Evolutionary conservation across 768 basidiomycete genomes (phyloP).

Genomic region (Omphalotus guepiniiformis): DNA sequence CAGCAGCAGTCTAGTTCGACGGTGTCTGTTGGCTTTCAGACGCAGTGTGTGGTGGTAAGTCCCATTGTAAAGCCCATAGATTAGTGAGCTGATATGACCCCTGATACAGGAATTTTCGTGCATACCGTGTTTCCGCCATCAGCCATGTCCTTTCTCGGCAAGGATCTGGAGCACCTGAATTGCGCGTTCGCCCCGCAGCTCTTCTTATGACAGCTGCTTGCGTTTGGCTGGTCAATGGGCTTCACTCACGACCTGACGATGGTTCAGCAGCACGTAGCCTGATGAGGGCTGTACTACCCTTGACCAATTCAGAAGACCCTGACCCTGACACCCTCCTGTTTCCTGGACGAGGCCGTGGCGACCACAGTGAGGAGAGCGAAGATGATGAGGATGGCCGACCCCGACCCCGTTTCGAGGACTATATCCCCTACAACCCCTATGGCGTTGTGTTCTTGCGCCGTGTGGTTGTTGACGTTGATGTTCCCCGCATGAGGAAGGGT

Average conservation of each 20-base stretch:
- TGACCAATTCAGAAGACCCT: conserved; percentile 15
- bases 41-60: conserved; percentile 16
- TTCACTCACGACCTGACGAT: conserved; percentile 15
- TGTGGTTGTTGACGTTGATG: neutral
- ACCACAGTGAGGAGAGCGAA: too few species aligned
- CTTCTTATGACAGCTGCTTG: conserved; percentile 14
- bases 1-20: neutral
- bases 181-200: neutral
- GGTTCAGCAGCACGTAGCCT: conserved; percentile 12
- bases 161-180: neutral
- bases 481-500: neutral
- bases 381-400: too few species aligned
- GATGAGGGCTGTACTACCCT: conserved; percentile 15
- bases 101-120: conserved; percentile 19
- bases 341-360: neutral
- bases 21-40: conserved; percentile 13
- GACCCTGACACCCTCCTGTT: conserved; percentile 1
- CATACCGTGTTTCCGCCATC: conserved; percentile 16
- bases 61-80: too few species aligned
- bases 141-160: conserved; percentile 15
- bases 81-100: too few species aligned
- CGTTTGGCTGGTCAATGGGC: conserved; percentile 13
- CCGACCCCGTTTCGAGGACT: neutral
- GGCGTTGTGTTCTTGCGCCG: neutral
- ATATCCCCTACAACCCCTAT: neutral